These are phyloP conservation scores for Colletotrichum shisoi DNA, from an alignment of 2,329 filamentous ascomycete genomes.

Conservation along the genomic window DNA sequence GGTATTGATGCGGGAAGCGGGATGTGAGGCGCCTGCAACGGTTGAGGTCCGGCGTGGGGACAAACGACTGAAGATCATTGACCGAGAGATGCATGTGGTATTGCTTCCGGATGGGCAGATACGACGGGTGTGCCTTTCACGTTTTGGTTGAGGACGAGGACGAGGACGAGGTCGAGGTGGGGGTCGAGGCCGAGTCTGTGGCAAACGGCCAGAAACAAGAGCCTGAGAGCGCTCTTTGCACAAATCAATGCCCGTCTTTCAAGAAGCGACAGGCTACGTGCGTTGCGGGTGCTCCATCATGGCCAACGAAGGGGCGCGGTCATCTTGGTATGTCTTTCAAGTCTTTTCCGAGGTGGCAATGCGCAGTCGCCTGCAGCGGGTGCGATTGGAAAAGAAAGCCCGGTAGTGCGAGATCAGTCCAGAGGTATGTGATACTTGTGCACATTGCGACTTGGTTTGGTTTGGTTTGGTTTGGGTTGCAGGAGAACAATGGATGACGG, in stretches of 20 bases:
- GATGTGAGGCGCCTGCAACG: conserved; percentile 37
- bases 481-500: conserved; percentile 17
- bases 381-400: conserved; percentile 3
- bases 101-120: conserved; percentile 15
- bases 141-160: no score
- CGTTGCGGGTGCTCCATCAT: conserved; percentile 21
- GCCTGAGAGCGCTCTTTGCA: neutral
- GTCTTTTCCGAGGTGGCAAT: conserved; percentile 42
- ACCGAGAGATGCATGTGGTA: conserved; percentile 15
- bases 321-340: conserved; percentile 42
- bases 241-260: neutral
- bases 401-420: neutral
- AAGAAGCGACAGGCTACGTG: conserved; percentile 2
- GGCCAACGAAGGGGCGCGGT: conserved; percentile 45
- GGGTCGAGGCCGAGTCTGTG: conserved; percentile 14
- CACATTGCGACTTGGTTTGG: neutral
- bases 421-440: conserved; percentile 9
- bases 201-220: conserved; percentile 17
- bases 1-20: conserved; percentile 21
- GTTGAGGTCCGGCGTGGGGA: conserved; percentile 22
- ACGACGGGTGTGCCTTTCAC: neutral
- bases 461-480: neutral
- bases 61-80: conserved; percentile 22
- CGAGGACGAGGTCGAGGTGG: conserved; percentile 12
- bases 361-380: conserved; percentile 15